Base-by-base conservation (phyloP, 768 basidiomycete genomes). In the Tremella mesenterica region DNA sequence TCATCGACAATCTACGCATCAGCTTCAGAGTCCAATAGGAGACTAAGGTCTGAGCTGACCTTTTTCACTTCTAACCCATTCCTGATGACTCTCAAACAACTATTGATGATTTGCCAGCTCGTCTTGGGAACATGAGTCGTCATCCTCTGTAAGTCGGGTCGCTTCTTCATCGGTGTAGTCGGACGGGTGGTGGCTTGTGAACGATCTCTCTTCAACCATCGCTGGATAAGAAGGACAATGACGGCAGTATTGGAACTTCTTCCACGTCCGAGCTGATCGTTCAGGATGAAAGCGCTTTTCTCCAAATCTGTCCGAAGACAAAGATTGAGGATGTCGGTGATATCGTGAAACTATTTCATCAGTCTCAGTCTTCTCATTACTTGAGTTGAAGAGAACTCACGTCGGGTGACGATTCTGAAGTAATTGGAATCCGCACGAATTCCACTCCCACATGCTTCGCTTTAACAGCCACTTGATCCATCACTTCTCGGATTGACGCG, bases 211-310 rank as follows among this genome's bases (percentile, higher is more conserved):
- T 53, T 53, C 9, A 93, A 72, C 92, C 92, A 95, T 65, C 84
- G 79, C 60, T 85, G 81, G 48, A 92, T 87, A 26, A 96, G 78
- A 21, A 89, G 75, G 34, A 96, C 77, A 50, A 92, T 80, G 38
- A 92, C 87, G 16, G 91, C 86, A n/a, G 89, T 84, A 45, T 90
- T 74, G 0, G 92, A 93, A 56, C 89, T 92, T 63, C 95, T 79
- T 9, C 93, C 92, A 27, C 89, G 79, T 12, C 67, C 93, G 13
- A 99, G 81, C 67, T 99, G 95, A 64, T 92, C 95, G 66, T 97
- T 99, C 30, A 99, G 80, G 16, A 99, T 84, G 53, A 97, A 85
- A 4, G 74, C 73, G 0, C 85, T 85, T 33, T 81, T 79, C 20
- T 80, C 77, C 6, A 84, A 80, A 49, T 82, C 77, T 4, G 82